These are phyloP conservation scores for Scheffersomyces stambukii DNA, from an alignment of 1,139 yeast species.

Conservation along the genomic window DNA sequence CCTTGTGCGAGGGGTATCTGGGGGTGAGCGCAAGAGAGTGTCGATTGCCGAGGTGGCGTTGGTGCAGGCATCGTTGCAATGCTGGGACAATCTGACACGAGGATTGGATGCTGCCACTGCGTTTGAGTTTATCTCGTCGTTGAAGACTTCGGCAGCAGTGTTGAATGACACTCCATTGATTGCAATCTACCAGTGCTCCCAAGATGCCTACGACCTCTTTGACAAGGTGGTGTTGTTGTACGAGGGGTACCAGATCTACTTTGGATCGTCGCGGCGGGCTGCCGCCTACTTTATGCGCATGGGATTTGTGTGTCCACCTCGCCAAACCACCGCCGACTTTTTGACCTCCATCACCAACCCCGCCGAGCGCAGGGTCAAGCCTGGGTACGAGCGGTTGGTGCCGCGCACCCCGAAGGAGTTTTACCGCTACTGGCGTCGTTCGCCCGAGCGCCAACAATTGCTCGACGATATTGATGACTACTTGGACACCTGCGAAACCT, in stretches of 20 bases:
- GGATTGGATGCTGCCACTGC: conserved; percentile 62
- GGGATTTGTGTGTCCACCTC: conserved; percentile 59
- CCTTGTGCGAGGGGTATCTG: conserved; percentile 36
- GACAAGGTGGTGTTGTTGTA: conserved; percentile 72
- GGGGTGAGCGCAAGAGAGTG: conserved; percentile 44
- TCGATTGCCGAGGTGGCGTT: conserved; percentile 42
- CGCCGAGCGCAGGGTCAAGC: conserved; percentile 48
- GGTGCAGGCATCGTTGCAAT: conserved; percentile 37
- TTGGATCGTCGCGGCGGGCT: conserved; percentile 54
- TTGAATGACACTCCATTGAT: conserved; percentile 61
- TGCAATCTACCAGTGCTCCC: conserved; percentile 61
- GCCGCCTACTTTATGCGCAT: conserved; percentile 39
- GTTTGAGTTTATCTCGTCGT: conserved; percentile 65
- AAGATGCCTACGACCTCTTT: conserved; percentile 46
- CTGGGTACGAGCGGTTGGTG: conserved; percentile 38
- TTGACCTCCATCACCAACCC: conserved; percentile 74
- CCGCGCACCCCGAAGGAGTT: conserved; percentile 23
- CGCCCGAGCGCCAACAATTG: conserved; percentile 16
- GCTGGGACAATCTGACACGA: conserved; percentile 64
- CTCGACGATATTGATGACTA: conserved; percentile 15
- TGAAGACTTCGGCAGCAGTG: conserved; percentile 60
- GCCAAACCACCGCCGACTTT: conserved; percentile 64
- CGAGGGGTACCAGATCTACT: conserved; percentile 31
- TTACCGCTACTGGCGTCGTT: conserved; percentile 20
- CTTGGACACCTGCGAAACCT: conserved; percentile 7